phyloP scores from a whole-genome alignment of 1,139 yeast genomes.

The Geotrichum bryndzae region DNA sequence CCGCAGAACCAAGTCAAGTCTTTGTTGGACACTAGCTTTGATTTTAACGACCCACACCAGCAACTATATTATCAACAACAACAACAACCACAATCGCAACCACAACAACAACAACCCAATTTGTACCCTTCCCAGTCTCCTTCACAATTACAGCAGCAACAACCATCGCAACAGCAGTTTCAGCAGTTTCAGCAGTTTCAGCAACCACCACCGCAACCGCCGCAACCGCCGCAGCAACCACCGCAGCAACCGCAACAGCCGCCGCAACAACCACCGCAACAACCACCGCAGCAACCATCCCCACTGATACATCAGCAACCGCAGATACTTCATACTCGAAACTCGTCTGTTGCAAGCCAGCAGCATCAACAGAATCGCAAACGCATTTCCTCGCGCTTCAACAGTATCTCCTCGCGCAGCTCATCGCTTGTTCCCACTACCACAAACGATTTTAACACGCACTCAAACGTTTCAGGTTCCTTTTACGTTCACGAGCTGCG shows the following conservation, averaged over 20 bases:
- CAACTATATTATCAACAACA: neutral
- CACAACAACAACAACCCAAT: neutral
- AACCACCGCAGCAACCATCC: neutral
- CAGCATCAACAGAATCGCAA: neutral
- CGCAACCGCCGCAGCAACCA: neutral
- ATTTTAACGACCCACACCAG: constrained; percentile 2
- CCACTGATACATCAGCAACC: neutral
- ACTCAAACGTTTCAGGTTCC: constrained; percentile 33
- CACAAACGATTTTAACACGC: constrained; percentile 9
- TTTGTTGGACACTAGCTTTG: constrained; percentile 5
- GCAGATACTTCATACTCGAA: neutral
- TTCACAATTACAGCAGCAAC: neutral
- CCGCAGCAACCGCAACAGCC: neutral
- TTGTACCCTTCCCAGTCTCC: neutral
- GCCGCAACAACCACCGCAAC: neutral
- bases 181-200: neutral
- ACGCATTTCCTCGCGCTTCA: neutral
- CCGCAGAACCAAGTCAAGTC: neutral
- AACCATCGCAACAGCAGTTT: neutral
- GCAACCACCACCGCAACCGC: neutral
- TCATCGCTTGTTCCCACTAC: constrained; percentile 4
- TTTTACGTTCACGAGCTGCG: constrained; percentile 52
- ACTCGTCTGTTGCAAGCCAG: neutral
- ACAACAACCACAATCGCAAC: neutral
- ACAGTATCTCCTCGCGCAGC: constrained; percentile 15